Evolutionary conservation across 352 stramenopile genomes (phyloP).

Genomic region (Phytophthora cryptogea): DNA sequence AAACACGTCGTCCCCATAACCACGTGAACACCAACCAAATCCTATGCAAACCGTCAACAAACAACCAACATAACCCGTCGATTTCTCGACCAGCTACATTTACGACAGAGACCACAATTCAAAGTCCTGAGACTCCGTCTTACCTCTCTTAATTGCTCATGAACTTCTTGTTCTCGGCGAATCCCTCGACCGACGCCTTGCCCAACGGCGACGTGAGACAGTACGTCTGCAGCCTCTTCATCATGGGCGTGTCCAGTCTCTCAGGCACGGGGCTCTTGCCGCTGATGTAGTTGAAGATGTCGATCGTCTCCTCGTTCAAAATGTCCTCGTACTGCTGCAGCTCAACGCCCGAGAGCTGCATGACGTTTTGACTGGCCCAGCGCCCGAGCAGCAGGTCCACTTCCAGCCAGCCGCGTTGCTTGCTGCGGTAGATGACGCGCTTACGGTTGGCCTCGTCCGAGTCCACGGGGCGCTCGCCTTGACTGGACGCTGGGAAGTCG

Average conservation of each 20-base stretch:
- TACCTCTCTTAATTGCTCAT: conserved; percentile 76
- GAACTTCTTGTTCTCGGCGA: conserved; percentile 79
- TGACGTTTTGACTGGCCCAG: conserved; percentile 93
- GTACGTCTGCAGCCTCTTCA: conserved; percentile 93
- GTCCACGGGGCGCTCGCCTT: conserved; percentile 55
- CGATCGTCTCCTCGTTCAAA: conserved; percentile 97
- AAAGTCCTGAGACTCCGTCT: conserved; percentile 1
- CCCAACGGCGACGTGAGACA: conserved; percentile 89
- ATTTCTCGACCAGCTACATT: conserved; percentile 1
- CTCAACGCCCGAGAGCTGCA: conserved; percentile 75
- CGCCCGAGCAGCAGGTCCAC: conserved; percentile 95
- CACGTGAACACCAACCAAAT: not conserved
- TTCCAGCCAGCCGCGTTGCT: conserved; percentile 96
- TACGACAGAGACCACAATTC: conserved; percentile 13
- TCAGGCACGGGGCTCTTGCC: conserved; percentile 86
- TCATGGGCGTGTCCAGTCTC: conserved; percentile 82
- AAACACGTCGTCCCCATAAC: not conserved
- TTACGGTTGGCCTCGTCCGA: conserved; percentile 85
- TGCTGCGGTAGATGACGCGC: conserved; percentile 94
- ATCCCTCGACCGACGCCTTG: conserved; percentile 83
- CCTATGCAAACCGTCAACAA: too few species aligned
- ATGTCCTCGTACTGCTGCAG: conserved; percentile 95
- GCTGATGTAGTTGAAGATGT: conserved; percentile 98
- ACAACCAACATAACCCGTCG: not conserved
- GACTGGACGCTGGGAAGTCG: conserved; percentile 52